Percentiles rank a stretch among this genome's conserved stretches.
Evolutionary conservation across 106 monocot genomes (phyloP).

Genomic region (Vanilla planifolia): DNA sequence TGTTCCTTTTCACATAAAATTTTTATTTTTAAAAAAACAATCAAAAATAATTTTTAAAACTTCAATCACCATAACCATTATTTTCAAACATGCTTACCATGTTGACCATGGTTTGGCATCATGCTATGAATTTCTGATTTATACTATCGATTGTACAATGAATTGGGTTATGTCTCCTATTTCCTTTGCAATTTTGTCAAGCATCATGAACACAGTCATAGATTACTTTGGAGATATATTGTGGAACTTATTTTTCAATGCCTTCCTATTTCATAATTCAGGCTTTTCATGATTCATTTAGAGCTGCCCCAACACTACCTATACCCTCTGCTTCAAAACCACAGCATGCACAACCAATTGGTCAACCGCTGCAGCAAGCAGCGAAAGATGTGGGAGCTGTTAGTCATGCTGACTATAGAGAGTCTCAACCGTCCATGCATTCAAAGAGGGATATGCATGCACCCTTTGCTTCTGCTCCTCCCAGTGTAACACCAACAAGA

Average conservation of each 20-base stretch:
- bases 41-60: no score
- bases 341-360: conserved; percentile 7
- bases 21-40: no score
- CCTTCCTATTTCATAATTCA: conserved; percentile 5
- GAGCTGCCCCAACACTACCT: conserved; percentile 17
- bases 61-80: no score
- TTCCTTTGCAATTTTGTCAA: no score
- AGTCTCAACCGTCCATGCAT: conserved; percentile 25
- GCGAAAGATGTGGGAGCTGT: conserved; percentile 20
- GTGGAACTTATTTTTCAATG: conserved; percentile 5
- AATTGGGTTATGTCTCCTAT: no score
- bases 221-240: neutral
- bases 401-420: conserved; percentile 19
- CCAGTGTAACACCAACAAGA: conserved; percentile 17
- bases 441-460: conserved; percentile 35
- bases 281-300: conserved; percentile 32
- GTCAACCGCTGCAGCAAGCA: conserved; percentile 15
- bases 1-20: neutral
- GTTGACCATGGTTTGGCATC: neutral
- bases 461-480: conserved; percentile 13
- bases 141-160: neutral
- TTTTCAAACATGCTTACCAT: no score
- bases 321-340: conserved; percentile 24
- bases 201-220: no score
- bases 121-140: neutral